Base-by-base conservation (phyloP, 805 yeast genomes). In the Sugiyamaella boreocaroliniensis region DNA sequence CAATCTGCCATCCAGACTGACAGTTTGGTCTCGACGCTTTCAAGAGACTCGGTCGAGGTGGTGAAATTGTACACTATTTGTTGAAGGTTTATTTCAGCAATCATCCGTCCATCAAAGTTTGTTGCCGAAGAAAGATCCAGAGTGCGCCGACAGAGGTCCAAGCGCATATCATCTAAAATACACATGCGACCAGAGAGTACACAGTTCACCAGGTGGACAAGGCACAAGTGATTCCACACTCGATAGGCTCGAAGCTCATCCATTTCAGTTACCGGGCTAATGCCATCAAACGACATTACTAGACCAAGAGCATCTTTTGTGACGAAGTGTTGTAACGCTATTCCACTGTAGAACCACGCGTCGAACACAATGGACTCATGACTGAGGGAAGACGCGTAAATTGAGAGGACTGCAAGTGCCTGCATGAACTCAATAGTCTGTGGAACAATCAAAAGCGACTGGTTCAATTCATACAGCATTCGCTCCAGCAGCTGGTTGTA, bases 41-140 rank as follows among this genome's bases (percentile, higher is more conserved):
- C 61, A 54, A 71, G 73, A 50, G 68, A 65, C 47, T 53, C 59
- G 32, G 48, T 53, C 42, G 66, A 64, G 53, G 82, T 83, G 18
- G 82, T 69, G 64, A 73, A 83, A 52, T 78, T 77, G 67, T 84
- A 84, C 0, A 82, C 72, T 11, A 80, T 73, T 15, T 78, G 64
- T 50, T 83, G 79, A 10, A 85, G 72, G 16, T 82, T 77, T 48
- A 85, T 80, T 65, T 86, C 95, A 42, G 89, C 83, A 7, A 85
- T 83, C 80, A 86, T 84, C 54, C 93, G 69, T n/a, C 86, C 88
- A 63, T 86, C 95, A 64, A 86, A 86, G 61, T 85, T 84, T 5
- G 89, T 83, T 1, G 89, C 79, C 37, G 78, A 71, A 4, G 82
- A 72, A 40, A 80, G 66, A 41, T 81, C 79, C 47, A 83, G 68